Evolutionary conservation across 73 alveolate species (phyloP), one percentile per base, ranked within the genome.

Genomic region (Paramecium biaurelia): DNA sequence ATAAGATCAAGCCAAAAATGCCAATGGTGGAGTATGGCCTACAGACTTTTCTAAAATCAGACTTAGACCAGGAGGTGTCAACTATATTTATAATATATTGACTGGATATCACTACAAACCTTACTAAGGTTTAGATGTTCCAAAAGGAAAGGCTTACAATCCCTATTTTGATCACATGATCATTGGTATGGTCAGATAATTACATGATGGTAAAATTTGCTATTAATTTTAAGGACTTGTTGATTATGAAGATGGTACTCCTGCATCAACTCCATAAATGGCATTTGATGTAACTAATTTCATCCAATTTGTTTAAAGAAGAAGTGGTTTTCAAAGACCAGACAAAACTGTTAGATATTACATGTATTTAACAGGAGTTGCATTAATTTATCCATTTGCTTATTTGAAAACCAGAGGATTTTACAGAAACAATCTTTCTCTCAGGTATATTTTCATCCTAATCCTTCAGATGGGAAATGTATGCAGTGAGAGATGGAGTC

Each of bases 141-240:
- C 99, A 43, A 98, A 97, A 76, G 99, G 99, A 42, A 95, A 97
- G 59, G 96, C 94, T 85, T 96, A 86, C 93, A 97, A 97, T 85
- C 99, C 99, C n/a, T 97, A 96, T 94, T 97, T 96, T 95, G 98
- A 96, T 87, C 99, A 97, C 95, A 97, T 97, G 99, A 97, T 97
- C 70, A 95, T 97, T 85, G 94, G 94, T 42, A 97, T 97, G 99
- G 98, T 98, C 38, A 97, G 98, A 47, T 96, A 97, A 86, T 95
- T 97, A 49, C 95, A 94, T 86, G 99, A 97, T 92, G 99, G 99
- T 24, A 72, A 35, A 23, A n/a, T 12, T 14, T 3, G 5, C 11
- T 30, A 72, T 72, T 35, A 32, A 72, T 3, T 72, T 30, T 14
- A 34, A 72, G 86, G 86, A 35, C 95, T 97, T 95, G 95, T 97